A percentile compares a stretch with the other conserved stretches of the same genome.
Evolutionary conservation across 2,329 filamentous ascomycete genomes (phyloP).

Genomic region (Penicillium vulpinum): DNA sequence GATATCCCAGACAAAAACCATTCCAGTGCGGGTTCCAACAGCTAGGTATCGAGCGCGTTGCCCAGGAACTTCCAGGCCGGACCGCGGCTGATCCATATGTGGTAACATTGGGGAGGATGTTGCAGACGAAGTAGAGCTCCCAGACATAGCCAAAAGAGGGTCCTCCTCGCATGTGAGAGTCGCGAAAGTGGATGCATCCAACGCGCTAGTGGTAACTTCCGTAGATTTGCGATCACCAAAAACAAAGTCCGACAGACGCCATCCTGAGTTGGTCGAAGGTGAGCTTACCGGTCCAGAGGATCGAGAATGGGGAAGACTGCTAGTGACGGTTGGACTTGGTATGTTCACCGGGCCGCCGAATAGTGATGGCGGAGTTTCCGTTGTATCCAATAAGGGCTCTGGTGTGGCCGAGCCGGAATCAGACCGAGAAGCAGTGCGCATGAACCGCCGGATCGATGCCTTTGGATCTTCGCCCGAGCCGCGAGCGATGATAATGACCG

Average conservation of each 20-base stretch:
- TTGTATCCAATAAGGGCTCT: constrained; percentile 13
- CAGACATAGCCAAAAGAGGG: constrained; percentile 63
- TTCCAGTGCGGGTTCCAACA: constrained; percentile 74
- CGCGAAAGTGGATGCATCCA: constrained; percentile 75
- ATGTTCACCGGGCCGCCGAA: constrained; percentile 49
- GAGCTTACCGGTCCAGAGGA: constrained; percentile 31
- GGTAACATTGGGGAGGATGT: constrained; percentile 54
- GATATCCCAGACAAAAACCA: constrained; percentile 81
- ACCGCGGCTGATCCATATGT: constrained; percentile 45
- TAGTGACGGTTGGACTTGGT: constrained; percentile 20
- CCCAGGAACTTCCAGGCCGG: constrained; percentile 70
- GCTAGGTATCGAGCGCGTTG: constrained; percentile 79
- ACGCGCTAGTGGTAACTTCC: constrained; percentile 66
- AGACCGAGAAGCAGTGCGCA: constrained; percentile 52
- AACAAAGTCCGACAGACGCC: constrained; percentile 62
- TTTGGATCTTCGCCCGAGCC: constrained; percentile 63
- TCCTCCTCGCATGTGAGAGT: constrained; percentile 74
- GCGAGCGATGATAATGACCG: constrained; percentile 70
- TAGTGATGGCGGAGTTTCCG: constrained; percentile 43
- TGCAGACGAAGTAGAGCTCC: constrained; percentile 56
- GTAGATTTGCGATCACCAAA: constrained; percentile 61
- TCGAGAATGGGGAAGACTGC: constrained; percentile 35
- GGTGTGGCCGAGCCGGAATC: constrained; percentile 18
- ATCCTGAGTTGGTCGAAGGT: constrained; percentile 57
- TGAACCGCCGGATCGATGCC: constrained; percentile 58